Evolutionary conservation across 371 early-diverging fungal genomes (phyloP).

Genomic region (Mortierella sp.): DNA sequence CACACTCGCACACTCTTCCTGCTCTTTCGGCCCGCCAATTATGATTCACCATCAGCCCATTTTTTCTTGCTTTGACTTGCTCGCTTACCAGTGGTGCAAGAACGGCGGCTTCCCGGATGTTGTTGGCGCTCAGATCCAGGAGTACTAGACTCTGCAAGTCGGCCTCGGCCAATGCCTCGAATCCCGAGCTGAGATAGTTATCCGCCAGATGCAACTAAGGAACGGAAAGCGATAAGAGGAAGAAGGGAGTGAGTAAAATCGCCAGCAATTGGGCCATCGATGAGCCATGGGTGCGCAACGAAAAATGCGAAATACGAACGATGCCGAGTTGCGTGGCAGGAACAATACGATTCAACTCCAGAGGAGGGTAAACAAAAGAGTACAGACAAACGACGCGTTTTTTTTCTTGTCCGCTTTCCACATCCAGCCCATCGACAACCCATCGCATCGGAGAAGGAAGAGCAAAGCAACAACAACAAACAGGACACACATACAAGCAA

Average conservation of each 20-base stretch:
- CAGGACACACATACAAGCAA: background rate
- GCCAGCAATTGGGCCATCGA: background rate
- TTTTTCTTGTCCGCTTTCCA: background rate
- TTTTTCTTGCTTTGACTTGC: background rate
- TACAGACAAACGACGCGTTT: constrained; percentile 8
- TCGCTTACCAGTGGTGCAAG: constrained; percentile 45
- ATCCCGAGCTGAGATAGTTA: constrained; percentile 41
- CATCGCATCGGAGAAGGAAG: background rate
- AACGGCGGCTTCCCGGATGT: constrained; percentile 33
- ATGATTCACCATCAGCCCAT: constrained; percentile 11
- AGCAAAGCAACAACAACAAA: background rate
- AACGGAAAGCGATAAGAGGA: background rate
- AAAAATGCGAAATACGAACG: background rate
- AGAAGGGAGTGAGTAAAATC: background rate
- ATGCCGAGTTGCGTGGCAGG: background rate
- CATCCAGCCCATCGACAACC: background rate
- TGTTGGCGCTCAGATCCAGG: constrained; percentile 44
- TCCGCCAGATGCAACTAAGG: constrained; percentile 43
- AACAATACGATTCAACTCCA: background rate
- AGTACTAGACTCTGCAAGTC: constrained; percentile 39
- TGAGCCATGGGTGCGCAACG: background rate
- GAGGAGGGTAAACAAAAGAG: background rate
- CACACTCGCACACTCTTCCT: background rate
- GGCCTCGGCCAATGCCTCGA: constrained; percentile 49
- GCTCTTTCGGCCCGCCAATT: background rate